These are phyloP conservation scores for Colletotrichum filicis DNA, from an alignment of 2,329 filamentous ascomycete genomes.

Conservation along the genomic window DNA sequence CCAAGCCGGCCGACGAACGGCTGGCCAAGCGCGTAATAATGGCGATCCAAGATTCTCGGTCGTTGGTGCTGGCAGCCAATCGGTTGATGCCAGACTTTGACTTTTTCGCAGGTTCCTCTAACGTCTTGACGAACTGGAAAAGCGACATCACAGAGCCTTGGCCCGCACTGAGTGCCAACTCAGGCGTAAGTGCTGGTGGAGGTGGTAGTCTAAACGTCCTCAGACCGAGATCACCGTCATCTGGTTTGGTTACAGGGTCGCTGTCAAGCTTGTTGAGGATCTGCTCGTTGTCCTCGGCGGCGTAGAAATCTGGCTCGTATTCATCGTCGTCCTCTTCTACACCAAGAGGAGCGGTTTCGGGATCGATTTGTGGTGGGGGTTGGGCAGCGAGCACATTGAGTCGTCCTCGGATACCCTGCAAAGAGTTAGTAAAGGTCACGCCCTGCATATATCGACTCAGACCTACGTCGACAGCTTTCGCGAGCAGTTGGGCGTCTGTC, in stretches of 20 bases:
- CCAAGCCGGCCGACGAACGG: constrained; percentile 77
- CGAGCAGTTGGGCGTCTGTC: constrained; percentile 75
- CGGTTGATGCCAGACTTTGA: constrained; percentile 81
- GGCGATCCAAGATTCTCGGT: constrained; percentile 91
- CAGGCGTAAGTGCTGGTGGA: constrained; percentile 77
- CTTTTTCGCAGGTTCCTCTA: constrained; percentile 75
- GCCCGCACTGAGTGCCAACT: constrained; percentile 79
- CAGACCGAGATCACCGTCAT: constrained; percentile 69
- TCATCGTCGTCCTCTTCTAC: constrained; percentile 84
- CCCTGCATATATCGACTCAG: constrained; percentile 32
- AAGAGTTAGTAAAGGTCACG: constrained; percentile 26
- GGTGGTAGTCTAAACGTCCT: constrained; percentile 84
- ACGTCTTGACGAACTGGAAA: constrained; percentile 78
- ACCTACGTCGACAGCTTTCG: constrained; percentile 78
- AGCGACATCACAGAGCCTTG: constrained; percentile 80
- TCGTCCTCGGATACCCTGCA: constrained; percentile 63
- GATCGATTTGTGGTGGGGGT: constrained; percentile 60
- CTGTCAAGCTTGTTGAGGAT: constrained; percentile 81
- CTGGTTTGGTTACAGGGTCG: constrained; percentile 53
- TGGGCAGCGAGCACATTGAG: constrained; percentile 56
- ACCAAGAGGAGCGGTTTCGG: constrained; percentile 69
- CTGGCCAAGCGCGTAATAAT: constrained; percentile 88
- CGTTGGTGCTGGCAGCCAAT: constrained; percentile 84
- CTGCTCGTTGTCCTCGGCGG: constrained; percentile 81
- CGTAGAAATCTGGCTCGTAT: constrained; percentile 88